Evolutionary conservation across 1,284 basidiomycete species (phyloP), one percentile per base, ranked within the genome.

Genomic region (Ceratobasidium sp.): DNA sequence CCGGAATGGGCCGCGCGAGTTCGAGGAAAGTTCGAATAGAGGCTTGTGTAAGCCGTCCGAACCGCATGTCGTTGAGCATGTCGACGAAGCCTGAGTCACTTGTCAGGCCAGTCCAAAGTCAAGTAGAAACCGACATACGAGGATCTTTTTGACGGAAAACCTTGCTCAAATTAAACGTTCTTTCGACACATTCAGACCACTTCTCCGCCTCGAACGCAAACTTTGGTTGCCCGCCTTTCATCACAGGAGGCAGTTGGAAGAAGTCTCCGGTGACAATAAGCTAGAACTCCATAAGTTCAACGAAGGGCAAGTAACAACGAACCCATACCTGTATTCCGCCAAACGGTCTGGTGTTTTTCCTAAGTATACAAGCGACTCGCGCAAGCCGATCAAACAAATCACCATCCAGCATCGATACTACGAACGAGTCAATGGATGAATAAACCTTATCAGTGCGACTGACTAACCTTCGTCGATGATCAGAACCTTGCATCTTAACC

Each of bases 201-300:
- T 84, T 84, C 34, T 86, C 80, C 5, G 94, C 93, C 75, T 99
- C 94, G 76, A 99, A 99, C 2, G 92, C 91, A 77, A 97, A 98
- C 71, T 77, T 82, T 20, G 69, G 77, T 52, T 72, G 58, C 2
- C 79, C 77, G 2, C 78, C 78, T 72, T 84, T 84, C 15, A 83
- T 85, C 12, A 99, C 94, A 0, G 97, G 96, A 0, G 97, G 97
- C 5, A 99, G 82, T 78, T 99, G 96, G 80, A 94, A 97, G 80
- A 98, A 99, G 77, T 99, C 96, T 25, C 96, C 96, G 0, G 94
- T 96, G 13, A 97, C 84, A 71, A 96, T 86, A 70, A 99, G 80
- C 89, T 96, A 89, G 0, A 70, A 42, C 1, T 34, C 10, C 40
- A 12, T 40, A 22, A 67, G 53, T 38, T n/a, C n/a, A n/a, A n/a